Percentiles rank a stretch among this genome's conserved stretches.
Conservation (phyloP, 1,284 basidiomycete genomes). For the Ganoderma multipileum region DNA sequence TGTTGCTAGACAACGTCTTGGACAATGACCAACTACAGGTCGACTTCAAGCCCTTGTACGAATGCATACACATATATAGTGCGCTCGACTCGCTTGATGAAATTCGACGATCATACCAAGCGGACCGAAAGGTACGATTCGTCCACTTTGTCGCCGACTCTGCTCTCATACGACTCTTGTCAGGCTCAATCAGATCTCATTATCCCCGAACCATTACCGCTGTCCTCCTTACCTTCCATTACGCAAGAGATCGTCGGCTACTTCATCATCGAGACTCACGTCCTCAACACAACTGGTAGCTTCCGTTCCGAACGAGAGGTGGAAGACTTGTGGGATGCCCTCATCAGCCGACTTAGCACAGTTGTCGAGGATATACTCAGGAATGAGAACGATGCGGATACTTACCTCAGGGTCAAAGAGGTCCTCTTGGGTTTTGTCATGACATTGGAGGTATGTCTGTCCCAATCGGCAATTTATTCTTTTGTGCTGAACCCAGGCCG, state of each 20-base stretch:
- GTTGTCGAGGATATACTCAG: slow-evolving; percentile 80
- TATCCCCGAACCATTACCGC: slow-evolving; percentile 73
- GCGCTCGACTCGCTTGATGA: slow-evolving; percentile 90
- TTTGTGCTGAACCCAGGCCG: background rate
- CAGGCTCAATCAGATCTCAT: slow-evolving; percentile 98
- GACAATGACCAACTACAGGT: slow-evolving; percentile 90
- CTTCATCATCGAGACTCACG: slow-evolving; percentile 96
- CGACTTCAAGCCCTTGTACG: slow-evolving; percentile 95
- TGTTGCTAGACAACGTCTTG: slow-evolving; percentile 80
- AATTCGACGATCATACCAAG: slow-evolving; percentile 92
- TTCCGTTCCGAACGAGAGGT: slow-evolving; percentile 93
- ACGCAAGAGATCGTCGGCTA: slow-evolving; percentile 98
- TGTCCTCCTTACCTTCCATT: slow-evolving; percentile 59
- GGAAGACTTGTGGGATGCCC: slow-evolving; percentile 95
- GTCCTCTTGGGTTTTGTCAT: slow-evolving; percentile 88
- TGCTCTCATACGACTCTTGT: background rate
- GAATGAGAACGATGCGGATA: slow-evolving; percentile 83
- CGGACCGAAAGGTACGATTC: slow-evolving; percentile 83
- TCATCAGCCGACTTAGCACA: slow-evolving; percentile 80
- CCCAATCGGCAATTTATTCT: too few relatives aligned
- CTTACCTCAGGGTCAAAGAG: slow-evolving; percentile 87
- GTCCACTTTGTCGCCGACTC: slow-evolving; percentile 3
- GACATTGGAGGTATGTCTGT: slow-evolving; percentile 84
- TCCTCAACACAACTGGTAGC: slow-evolving; percentile 84
- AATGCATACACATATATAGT: slow-evolving; percentile 98